Conservation (phyloP, 371 early-diverging fungal species). For the Globomyces sp. region DNA sequence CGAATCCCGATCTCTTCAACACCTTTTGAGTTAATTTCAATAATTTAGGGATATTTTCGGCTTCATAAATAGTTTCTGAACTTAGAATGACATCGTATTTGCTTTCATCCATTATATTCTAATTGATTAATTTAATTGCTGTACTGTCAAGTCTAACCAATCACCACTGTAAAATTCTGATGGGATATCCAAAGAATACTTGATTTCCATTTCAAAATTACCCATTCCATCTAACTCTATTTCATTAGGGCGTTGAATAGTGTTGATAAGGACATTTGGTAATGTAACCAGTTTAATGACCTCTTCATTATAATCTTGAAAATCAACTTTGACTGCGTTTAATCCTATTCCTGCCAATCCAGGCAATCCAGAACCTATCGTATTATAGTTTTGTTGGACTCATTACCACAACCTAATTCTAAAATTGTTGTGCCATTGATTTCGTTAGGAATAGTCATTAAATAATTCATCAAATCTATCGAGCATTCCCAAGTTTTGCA, state of each 20-base stretch:
- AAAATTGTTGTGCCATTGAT: conserved; percentile 57
- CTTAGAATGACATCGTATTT: conserved; percentile 84
- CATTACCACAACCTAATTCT: conserved; percentile 79
- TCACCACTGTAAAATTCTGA: conserved; percentile 18
- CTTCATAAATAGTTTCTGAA: conserved; percentile 91
- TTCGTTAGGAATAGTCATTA: conserved; percentile 11
- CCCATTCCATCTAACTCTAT: conserved; percentile 47
- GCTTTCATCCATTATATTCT: conserved; percentile 29
- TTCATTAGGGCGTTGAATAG: conserved; percentile 50
- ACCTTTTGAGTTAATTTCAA: conserved; percentile 63
- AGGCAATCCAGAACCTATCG: conserved; percentile 71
- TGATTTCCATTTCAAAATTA: conserved; percentile 36
- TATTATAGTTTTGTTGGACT: too few species aligned
- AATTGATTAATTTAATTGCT: too few species aligned
- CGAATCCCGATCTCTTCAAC: conserved; percentile 64
- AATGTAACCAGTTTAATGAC: conserved; percentile 83
- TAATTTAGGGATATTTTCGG: conserved; percentile 54
- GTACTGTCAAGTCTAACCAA: neutral
- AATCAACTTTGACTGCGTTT: conserved; percentile 62
- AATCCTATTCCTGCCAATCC: conserved; percentile 68
- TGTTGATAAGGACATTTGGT: conserved; percentile 86
- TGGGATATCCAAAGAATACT: neutral
- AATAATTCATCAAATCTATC: conserved; percentile 71
- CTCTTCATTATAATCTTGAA: conserved; percentile 91
- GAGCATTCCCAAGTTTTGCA: conserved; percentile 94